A percentile compares a stretch with the other conserved stretches of the same genome.
phyloP scores from a whole-genome alignment of 2,329 filamentous ascomycete genomes.

The Cladosporium colombiae region DNA sequence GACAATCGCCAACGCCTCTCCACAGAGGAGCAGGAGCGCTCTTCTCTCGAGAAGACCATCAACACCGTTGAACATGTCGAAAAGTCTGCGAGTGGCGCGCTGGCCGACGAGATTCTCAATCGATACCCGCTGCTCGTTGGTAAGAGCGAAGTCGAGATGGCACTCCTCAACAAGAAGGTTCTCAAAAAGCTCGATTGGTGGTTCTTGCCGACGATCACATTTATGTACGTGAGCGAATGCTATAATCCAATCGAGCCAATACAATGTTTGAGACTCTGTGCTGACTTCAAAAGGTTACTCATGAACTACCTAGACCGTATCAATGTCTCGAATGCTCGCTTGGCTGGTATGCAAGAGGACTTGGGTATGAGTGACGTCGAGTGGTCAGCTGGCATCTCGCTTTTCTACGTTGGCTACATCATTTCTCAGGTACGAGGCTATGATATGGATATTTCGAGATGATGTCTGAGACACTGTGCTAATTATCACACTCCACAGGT shows the following conservation, averaged over 20 bases:
- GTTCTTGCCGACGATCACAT: conserved; percentile 9
- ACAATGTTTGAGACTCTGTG: neutral
- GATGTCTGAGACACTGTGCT: neutral
- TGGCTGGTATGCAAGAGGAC: conserved; percentile 49
- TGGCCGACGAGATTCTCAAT: conserved; percentile 14
- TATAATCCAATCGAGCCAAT: neutral
- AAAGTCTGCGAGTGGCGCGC: neutral
- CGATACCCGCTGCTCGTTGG: conserved; percentile 20
- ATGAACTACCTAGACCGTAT: conserved; percentile 32
- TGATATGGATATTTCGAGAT: neutral
- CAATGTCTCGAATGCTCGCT: conserved; percentile 44
- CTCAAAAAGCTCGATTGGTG: conserved; percentile 22
- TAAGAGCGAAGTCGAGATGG: conserved; percentile 19
- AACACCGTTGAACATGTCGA: conserved; percentile 19
- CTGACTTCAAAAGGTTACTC: conserved; percentile 14
- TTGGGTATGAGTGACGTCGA: conserved; percentile 47
- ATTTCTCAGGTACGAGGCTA: conserved; percentile 34
- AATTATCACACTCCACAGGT: conserved; percentile 27
- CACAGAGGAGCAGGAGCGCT: neutral
- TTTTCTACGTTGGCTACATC: conserved; percentile 43
- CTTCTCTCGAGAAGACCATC: conserved; percentile 19
- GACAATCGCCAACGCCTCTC: neutral
- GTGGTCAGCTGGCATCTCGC: conserved; percentile 46
- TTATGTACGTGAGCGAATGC: neutral
- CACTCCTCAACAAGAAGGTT: conserved; percentile 20